Conservation (phyloP, 371 early-diverging fungal genomes). For the Mucor plumbeus region DNA sequence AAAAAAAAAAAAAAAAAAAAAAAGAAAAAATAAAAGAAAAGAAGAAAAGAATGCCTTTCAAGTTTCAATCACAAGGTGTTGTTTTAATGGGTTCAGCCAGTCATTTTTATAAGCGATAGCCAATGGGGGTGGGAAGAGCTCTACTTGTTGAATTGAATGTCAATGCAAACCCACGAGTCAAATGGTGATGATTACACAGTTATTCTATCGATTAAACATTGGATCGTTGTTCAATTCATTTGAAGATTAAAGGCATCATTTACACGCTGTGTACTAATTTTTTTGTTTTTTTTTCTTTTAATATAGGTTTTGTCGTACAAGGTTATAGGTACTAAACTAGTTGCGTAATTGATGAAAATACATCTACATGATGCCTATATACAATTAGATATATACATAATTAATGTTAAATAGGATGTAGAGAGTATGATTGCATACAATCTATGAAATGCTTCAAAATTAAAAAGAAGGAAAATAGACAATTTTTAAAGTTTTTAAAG, state of each 20-base stretch:
- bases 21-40: not conserved
- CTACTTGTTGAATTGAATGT: not conserved
- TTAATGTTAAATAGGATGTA: too few species aligned
- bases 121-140: not conserved
- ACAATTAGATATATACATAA: too few species aligned
- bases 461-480: too few species aligned
- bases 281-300: not conserved
- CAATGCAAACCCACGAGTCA: not conserved
- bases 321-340: not conserved
- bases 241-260: too few species aligned
- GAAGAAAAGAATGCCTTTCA: slow-evolving; percentile 6
- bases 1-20: not conserved
- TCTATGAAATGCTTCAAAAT: too few species aligned
- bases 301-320: not conserved
- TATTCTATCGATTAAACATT: too few species aligned
- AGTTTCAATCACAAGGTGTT: not conserved
- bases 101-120: slow-evolving; percentile 5
- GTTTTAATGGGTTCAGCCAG: not conserved
- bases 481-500: too few species aligned
- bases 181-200: not conserved
- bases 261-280: too few species aligned
- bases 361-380: too few species aligned
- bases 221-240: too few species aligned
- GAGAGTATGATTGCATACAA: too few species aligned
- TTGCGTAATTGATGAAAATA: not conserved